These are phyloP conservation scores for Penicillium sp. DNA, from an alignment of 2,329 filamentous ascomycete species.

Conservation along the genomic window DNA sequence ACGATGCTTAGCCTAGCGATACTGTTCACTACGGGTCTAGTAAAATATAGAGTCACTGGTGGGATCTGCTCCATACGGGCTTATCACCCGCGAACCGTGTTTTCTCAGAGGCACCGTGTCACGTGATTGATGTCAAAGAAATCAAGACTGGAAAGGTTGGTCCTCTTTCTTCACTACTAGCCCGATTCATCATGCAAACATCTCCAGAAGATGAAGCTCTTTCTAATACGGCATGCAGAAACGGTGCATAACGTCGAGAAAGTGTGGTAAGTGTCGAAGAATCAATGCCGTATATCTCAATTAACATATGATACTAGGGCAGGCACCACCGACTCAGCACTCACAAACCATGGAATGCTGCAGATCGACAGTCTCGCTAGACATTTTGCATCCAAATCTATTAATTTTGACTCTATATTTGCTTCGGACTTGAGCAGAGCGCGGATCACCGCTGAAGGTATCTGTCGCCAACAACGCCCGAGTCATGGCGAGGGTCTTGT, in stretches of 20 bases:
- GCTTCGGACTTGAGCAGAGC: conserved; percentile 77
- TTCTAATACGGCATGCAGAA: conserved; percentile 83
- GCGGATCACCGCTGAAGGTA: conserved; percentile 45
- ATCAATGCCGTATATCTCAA: background rate
- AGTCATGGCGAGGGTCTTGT: background rate
- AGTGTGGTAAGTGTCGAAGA: conserved; percentile 58
- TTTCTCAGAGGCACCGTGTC: background rate
- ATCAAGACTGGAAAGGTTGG: background rate
- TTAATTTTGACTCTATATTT: conserved; percentile 69
- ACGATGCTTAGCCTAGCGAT: background rate
- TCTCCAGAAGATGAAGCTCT: conserved; percentile 55
- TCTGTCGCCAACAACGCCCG: conserved; percentile 20
- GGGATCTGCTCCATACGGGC: background rate
- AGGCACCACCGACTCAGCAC: conserved; percentile 72
- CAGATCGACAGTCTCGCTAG: conserved; percentile 71
- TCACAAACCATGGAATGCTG: conserved; percentile 78
- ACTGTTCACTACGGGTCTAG: background rate
- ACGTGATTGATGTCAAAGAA: background rate
- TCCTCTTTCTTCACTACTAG: background rate
- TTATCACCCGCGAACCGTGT: background rate
- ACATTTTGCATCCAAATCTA: conserved; percentile 62
- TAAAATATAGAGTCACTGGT: background rate
- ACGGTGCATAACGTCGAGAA: conserved; percentile 84
- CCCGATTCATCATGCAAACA: background rate
- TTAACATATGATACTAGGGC: conserved; percentile 53